phyloP scores from a whole-genome alignment of 1,284 basidiomycete genomes.

The Paramarasmius palmivorus region DNA sequence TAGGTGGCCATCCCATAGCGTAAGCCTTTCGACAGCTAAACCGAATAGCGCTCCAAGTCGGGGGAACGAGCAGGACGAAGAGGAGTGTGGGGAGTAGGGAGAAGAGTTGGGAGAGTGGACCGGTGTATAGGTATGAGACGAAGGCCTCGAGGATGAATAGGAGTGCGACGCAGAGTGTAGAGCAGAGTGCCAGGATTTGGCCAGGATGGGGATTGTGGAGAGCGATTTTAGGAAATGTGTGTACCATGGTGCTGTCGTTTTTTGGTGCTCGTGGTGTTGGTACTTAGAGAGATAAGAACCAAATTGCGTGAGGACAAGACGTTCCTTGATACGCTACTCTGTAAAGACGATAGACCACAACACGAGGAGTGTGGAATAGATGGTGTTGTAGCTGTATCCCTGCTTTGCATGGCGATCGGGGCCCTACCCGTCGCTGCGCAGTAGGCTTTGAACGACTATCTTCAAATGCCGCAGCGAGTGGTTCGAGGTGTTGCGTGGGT shows the following conservation, averaged over 20 bases:
- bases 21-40: conserved; percentile 69
- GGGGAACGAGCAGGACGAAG: conserved; percentile 83
- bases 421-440: too few relatives aligned
- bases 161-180: conserved; percentile 73
- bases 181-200: conserved; percentile 33
- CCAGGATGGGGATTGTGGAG: conserved; percentile 75
- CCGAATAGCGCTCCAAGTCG: conserved; percentile 80
- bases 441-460: too few relatives aligned
- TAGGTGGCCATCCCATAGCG: conserved; percentile 91
- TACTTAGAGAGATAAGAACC: conserved; percentile 64
- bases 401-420: too few relatives aligned
- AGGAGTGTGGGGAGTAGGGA: conserved; percentile 63
- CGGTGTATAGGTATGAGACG: conserved; percentile 82
- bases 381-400: too few relatives aligned
- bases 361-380: conserved; percentile 77
- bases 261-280: too few relatives aligned
- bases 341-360: conserved; percentile 86
- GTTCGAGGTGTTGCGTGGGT: too few relatives aligned
- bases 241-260: too few relatives aligned
- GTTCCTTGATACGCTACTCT: conserved; percentile 84
- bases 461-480: too few relatives aligned
- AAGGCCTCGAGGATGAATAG: conserved; percentile 87
- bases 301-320: conserved; percentile 78
- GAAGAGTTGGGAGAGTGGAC: conserved; percentile 43
- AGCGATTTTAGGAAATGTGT: too few relatives aligned